Base-by-base conservation (phyloP, 2,329 filamentous ascomycete genomes). In the Ceratocystiopsis brevicomis region DNA sequence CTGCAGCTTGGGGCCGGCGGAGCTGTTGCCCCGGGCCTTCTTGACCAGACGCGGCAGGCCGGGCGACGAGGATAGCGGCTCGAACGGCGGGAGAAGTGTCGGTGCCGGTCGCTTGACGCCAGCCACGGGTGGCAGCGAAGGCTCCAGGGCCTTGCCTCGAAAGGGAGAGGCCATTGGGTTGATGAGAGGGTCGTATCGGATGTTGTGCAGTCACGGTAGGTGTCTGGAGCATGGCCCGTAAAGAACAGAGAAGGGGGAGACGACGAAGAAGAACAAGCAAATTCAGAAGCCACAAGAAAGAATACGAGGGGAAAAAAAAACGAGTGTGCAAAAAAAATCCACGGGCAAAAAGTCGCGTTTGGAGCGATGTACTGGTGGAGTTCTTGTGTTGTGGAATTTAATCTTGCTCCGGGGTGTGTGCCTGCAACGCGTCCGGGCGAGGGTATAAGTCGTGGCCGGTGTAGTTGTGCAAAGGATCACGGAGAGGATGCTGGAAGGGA, bases 31-130 rank as follows among this genome's bases (percentile, higher is more conserved):
- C 10, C 48, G 48, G 9, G 45, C 35, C 41, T 47, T 75, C 64
- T 86, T 87, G 40, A 64, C 57, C 8, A 78, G 70, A 44, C 78
- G 71, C 40, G 80, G 80, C 41, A 85, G 73, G 44, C 66, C 71
- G 2, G 81, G 81, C 13, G 82, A 85, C 18, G 81, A 85, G n/a
- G 81, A 81, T 45, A 83, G 64, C 42, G 77, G 79, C 61, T 87
- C 82, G 58, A 88, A 87, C 18, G 83, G 71, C 48, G 83, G 83
- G 21, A 90, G 73, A 44, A 88, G 65, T 45, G 76, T 73, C 25
- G 82, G 71, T 39, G 73, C 71, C 52, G 73, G 64, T 47, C 75
- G 68, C 64, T 82, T 79, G 50, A 67, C 59, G 53, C 69, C 66
- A 44, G 66, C 58, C 39, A 48, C 47, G 19, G 49, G 52, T 47